Percentiles rank a stretch among this genome's conserved stretches.
Evolutionary conservation across 768 basidiomycete species (phyloP).

Genomic region (Lentinula guzmanii): DNA sequence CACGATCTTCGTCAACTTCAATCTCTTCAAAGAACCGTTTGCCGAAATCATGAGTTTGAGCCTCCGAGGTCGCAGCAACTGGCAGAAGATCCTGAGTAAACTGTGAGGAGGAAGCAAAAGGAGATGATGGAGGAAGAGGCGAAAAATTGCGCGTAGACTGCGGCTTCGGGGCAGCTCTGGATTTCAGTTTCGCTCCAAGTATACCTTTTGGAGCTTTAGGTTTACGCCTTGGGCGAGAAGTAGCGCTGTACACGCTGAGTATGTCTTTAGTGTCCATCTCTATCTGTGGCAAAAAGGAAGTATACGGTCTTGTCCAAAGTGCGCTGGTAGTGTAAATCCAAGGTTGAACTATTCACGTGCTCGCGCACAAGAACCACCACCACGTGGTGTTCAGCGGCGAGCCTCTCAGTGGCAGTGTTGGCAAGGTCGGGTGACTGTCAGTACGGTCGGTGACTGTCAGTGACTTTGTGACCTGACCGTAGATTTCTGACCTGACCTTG

Average conservation of each 20-base stretch:
- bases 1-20: background rate
- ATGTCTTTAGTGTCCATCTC: constrained; percentile 8
- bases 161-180: background rate
- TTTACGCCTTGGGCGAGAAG: background rate
- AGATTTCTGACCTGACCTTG: too few relatives aligned
- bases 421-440: too few relatives aligned
- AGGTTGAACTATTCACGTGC: too few relatives aligned
- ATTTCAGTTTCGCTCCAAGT: background rate
- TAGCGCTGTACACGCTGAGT: background rate
- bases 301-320: too few relatives aligned
- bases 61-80: background rate
- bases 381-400: too few relatives aligned
- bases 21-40: background rate
- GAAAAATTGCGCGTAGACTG: constrained; percentile 11
- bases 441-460: too few relatives aligned
- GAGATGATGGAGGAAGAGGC: constrained; percentile 27
- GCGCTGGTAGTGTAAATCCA: too few relatives aligned
- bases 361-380: too few relatives aligned
- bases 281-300: too few relatives aligned
- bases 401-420: too few relatives aligned
- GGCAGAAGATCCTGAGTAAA: constrained; percentile 7
- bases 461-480: too few relatives aligned
- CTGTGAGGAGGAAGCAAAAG: constrained; percentile 17
- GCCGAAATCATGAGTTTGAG: background rate
- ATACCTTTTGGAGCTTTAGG: background rate